phyloP scores from a whole-genome alignment of 768 basidiomycete species.

The Russula griseocarnosa region DNA sequence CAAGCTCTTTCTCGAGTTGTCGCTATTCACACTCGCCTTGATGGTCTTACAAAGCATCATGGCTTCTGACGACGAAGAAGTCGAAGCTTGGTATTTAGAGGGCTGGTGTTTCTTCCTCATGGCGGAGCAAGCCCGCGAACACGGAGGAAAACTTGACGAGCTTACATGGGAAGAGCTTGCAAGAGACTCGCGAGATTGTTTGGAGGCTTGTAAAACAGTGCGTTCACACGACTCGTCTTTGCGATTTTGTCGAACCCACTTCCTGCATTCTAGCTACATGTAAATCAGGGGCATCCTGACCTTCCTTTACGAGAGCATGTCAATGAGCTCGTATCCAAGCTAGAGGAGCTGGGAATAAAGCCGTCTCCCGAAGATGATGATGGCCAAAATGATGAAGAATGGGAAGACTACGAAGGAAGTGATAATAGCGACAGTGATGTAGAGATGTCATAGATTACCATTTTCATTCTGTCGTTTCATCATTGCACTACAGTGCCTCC shows the following conservation, averaged over 20 bases:
- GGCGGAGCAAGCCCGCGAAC: conserved; percentile 65
- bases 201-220: conserved; percentile 80
- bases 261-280: conserved; percentile 52
- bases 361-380: conserved; percentile 59
- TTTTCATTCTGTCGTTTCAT: conserved; percentile 2
- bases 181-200: conserved; percentile 70
- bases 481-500: too few species aligned
- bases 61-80: conserved; percentile 75
- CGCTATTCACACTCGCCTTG: conserved; percentile 65
- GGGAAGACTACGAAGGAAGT: conserved; percentile 59
- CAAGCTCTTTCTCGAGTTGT: conserved; percentile 78
- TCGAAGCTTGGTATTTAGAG: conserved; percentile 92
- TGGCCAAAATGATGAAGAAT: conserved; percentile 50
- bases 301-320: conserved; percentile 70
- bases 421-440: conserved; percentile 47
- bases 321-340: conserved; percentile 61
- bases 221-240: conserved; percentile 29
- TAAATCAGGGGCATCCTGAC: conserved; percentile 70
- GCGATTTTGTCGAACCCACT: conserved; percentile 5
- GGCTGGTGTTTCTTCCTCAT: conserved; percentile 91
- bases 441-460: conserved; percentile 37
- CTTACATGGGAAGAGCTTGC: conserved; percentile 75
- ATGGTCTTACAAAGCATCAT: conserved; percentile 75
- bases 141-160: conserved; percentile 42
- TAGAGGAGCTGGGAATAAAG: conserved; percentile 64